Evolutionary conservation across 805 yeast species (phyloP).

Genomic region (Zygoascus flipseniorum): DNA sequence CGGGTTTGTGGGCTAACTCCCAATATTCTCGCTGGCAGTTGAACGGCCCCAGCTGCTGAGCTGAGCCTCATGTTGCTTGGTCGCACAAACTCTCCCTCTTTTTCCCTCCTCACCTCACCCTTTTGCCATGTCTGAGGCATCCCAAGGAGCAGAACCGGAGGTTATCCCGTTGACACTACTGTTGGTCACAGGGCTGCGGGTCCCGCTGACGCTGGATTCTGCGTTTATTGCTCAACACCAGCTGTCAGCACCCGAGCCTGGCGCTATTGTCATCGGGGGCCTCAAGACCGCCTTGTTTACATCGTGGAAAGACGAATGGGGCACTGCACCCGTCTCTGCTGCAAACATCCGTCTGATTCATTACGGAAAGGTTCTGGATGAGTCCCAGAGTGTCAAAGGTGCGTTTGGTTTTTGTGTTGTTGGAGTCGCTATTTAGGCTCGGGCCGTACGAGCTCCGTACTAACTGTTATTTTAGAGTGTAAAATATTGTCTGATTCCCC

Average conservation of each 20-base stretch:
- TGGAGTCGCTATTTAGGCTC: neutral
- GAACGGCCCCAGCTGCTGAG: no score
- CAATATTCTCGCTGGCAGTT: no score
- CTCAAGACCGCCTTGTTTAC: constrained; percentile 16
- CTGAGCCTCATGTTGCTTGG: no score
- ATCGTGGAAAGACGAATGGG: constrained; percentile 21
- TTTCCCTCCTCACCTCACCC: neutral
- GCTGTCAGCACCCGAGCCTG: constrained; percentile 14
- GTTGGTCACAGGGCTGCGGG: constrained; percentile 18
- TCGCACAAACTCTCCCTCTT: neutral
- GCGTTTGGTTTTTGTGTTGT: neutral
- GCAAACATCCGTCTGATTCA: constrained; percentile 24
- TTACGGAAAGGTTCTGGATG: constrained; percentile 25
- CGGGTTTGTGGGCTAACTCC: no score
- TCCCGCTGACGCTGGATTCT: constrained; percentile 12
- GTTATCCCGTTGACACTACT: constrained; percentile 13
- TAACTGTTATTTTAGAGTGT: constrained; percentile 7
- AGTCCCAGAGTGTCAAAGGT: constrained; percentile 13
- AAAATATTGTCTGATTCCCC: constrained; percentile 11
- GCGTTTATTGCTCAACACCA: constrained; percentile 13
- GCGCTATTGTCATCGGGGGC: constrained; percentile 11
- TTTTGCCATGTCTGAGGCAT: neutral
- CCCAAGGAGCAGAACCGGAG: neutral
- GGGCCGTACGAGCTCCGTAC: neutral
- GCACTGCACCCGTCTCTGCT: constrained; percentile 14